Evolutionary conservation across 768 basidiomycete species (phyloP), one percentile per base, ranked within the genome.

Genomic region (Podaxis rugospora): DNA sequence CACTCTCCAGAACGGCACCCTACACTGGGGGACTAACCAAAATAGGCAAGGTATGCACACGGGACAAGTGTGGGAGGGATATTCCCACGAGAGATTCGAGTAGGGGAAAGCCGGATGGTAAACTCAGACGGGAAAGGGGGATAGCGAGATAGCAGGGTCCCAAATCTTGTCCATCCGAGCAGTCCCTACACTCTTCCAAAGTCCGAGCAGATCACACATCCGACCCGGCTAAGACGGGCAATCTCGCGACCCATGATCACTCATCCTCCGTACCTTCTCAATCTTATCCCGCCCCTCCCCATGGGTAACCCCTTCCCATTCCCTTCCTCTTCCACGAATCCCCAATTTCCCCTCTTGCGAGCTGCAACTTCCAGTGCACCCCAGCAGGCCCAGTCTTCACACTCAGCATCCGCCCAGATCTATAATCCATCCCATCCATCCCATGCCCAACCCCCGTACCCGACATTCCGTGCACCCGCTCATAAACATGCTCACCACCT

Each of bases 401-500:
- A 49, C 13, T 21, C 23, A 28, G n/a, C 39, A 13, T 27, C 28
- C 25, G n/a, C 18, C 9, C 51, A 28, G 4, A 52, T 46, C 9
- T 40, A 52, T 11, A 44, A 51, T n/a, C 51, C 51, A 2, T 32
- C 65, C 66, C 18, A 44, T 18, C 4, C 16, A 44, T 44, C 16
- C 27, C 69, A 69, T 46, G 47, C 68, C 18, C 40, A 65, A 39
- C 59, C 57, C 18, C 25, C 53, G 9, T 42, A 49, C 9, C 63
- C 69, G 7, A 67, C 80, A 0, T 89, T 88, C 75, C 82, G 79
- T 63, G 83, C 89, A 1, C 89, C 89, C 6, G 92, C 92, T 1
- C 92, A 93, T 73, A 91, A 88, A 65, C 90, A 93, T 78, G 92
- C 92, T 0, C 92, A 93, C 70, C 90, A 93, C 69, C 74, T 93